Evolutionary conservation across 768 basidiomycete species (phyloP), one percentile per base, ranked within the genome.

Genomic region (Kwoniella sp.): DNA sequence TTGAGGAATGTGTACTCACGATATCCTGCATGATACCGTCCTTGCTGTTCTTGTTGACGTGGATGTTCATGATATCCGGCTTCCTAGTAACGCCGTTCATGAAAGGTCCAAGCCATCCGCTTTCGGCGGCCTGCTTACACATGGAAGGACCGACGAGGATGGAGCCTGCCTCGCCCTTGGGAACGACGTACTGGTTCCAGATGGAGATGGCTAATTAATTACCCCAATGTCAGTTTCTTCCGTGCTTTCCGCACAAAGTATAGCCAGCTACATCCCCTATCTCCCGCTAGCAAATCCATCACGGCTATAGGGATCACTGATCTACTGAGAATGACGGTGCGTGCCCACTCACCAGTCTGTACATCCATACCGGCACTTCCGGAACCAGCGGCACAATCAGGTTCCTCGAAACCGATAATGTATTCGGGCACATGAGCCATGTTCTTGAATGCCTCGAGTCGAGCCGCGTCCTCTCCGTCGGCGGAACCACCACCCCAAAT

Each of bases 101-200:
- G 69, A 78, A 78, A 0, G 74, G 71, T 19, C 37, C 58, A 21
- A 76, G 62, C 71, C 72, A 76, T 25, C 62, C 64, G 40, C 60
- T 59, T 56, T 78, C 77, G 25, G 67, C 74, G 27, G 69, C 68
- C 68, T 78, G 77, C 36, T 78, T 66, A 64, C 77, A 78, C 77
- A 78, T 76, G 24, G 72, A 71, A 3, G 77, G 77, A 37, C 46
- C 46, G 40, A 69, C 36, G n/a, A 78, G 61, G 8, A 74, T 37
- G 9, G 72, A 65, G 15, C 77, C 77, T 27, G 70, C 65, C 17
- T 60, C 63, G 1, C 64, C 68, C 21, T 60, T 58, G 8, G 77
- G 74, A 4, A 59, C 77, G 29, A 78, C 62, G 25, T 68, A 44
- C 25, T 62, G 48, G 63, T 77, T 70, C 76, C 76, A 77, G 22